Conservation (phyloP, 2,329 filamentous ascomycete genomes). For the Penicillium fuscoglaucum region DNA sequence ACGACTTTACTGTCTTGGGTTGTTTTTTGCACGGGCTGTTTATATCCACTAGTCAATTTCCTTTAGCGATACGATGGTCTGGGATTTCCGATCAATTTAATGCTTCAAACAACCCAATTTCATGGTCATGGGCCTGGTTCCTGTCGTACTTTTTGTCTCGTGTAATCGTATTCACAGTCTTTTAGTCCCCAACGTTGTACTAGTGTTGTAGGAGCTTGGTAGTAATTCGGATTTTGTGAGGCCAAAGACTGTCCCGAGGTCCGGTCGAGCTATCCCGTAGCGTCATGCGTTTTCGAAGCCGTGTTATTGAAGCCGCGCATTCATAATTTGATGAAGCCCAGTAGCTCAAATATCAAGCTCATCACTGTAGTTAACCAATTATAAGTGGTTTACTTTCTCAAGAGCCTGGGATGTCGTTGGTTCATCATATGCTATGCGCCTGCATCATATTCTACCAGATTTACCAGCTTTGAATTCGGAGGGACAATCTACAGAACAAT, state of each 20-base stretch:
- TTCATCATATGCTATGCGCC: background rate
- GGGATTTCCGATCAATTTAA: conserved; percentile 37
- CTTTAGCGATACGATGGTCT: conserved; percentile 36
- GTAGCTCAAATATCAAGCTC: background rate
- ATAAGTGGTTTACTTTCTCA: too few relatives aligned
- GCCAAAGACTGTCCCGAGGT: conserved; percentile 2
- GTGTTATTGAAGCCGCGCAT: background rate
- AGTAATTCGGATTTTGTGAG: background rate
- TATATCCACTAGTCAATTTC: conserved; percentile 29
- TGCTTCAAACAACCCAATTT: conserved; percentile 38
- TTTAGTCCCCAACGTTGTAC: too few relatives aligned
- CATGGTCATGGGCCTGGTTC: conserved; percentile 11
- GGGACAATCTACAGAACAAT: background rate
- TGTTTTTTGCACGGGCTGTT: conserved; percentile 37
- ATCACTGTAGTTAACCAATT: background rate
- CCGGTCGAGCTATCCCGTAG: background rate
- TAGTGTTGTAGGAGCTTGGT: too few relatives aligned
- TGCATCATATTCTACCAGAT: too few relatives aligned
- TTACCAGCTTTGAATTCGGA: background rate
- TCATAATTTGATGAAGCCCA: background rate
- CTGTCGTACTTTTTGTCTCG: background rate
- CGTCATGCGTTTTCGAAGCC: background rate
- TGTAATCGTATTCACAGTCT: background rate
- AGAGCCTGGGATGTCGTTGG: too few relatives aligned
- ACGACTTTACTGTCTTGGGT: conserved; percentile 33